Conservation (phyloP, 2,329 filamentous ascomycete genomes). For the Cytospora schulzeri region DNA sequence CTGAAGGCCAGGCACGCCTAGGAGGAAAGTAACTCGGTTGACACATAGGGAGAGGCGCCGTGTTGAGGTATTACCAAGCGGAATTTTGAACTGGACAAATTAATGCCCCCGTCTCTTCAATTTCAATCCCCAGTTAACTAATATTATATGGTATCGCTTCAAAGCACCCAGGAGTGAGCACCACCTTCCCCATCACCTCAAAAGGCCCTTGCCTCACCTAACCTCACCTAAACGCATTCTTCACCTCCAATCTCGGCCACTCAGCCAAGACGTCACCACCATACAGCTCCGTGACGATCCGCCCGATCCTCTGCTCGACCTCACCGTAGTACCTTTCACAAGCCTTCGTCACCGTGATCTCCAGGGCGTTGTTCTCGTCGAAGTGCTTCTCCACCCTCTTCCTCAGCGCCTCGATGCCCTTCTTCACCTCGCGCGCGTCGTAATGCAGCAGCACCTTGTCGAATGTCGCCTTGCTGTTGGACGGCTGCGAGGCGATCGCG, state of each 20-base stretch:
- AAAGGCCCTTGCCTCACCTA: not conserved
- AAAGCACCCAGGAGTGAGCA: not conserved
- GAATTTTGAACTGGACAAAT: not conserved
- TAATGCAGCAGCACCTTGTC: slow-evolving; percentile 83
- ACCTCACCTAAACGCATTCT: slow-evolving; percentile 52
- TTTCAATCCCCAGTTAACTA: not conserved
- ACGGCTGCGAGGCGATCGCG: slow-evolving; percentile 75
- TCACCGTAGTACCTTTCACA: slow-evolving; percentile 65
- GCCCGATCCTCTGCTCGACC: slow-evolving; percentile 62
- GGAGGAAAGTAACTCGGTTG: not conserved
- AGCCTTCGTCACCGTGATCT: slow-evolving; percentile 59
- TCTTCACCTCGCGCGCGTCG: slow-evolving; percentile 82
- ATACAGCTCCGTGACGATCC: slow-evolving; percentile 64
- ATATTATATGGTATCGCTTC: slow-evolving; percentile 10
- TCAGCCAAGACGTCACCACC: slow-evolving; percentile 66
- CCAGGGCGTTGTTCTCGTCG: slow-evolving; percentile 69
- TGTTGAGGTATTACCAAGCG: not conserved
- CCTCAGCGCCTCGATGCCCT: slow-evolving; percentile 85
- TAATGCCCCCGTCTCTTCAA: not conserved
- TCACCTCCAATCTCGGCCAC: slow-evolving; percentile 66
- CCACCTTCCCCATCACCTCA: not conserved
- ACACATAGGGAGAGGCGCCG: not conserved
- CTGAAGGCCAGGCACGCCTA: too few species aligned
- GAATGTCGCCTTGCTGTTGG: slow-evolving; percentile 79
- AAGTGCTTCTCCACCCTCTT: slow-evolving; percentile 98